Base-by-base conservation (phyloP, 805 yeast species). In the Kuraishia cidri region DNA sequence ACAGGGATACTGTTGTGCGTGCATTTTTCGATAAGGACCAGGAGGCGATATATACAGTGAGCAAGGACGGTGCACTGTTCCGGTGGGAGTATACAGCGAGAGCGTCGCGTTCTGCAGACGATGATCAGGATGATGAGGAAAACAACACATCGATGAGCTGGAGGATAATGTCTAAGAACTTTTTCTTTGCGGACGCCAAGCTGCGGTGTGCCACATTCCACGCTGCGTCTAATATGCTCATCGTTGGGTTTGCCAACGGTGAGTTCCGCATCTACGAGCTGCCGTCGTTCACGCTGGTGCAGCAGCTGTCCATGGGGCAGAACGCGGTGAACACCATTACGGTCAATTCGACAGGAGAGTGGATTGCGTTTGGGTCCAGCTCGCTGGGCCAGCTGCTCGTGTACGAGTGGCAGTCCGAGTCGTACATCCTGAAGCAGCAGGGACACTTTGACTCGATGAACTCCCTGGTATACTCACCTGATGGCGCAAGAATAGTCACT, bases 391-490 rank as follows among this genome's bases (percentile, higher is more conserved):
- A 92, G 58, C 61, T 92, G 37, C 60, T 92, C 36, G 98, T 92
- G 1, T 92, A 94, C 65, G 98, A 92, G 65, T 92, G 98, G 98
- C 96, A 92, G 60, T 83, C 95, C 4, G 98, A 92, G 54, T 84
- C 96, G 0, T 92, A 90, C 51, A 81, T 92, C 30, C 64, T 92
- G 42, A 88, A 90, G 52, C 98, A 92, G 53, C 98, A 92, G 58
- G 97, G 97, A 16, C 98, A 92, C 58, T 90, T 84, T 50, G 98
- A 92, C 54, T 66, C 95, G 0, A 73, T 87, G 54, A 90, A 86
- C 48, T 68, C 86, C 11, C 52, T 92, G 29, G 74, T 81, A 22
- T 92, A 92, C 48, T 85, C 97, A 1, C 96, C 97, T 0, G 98
- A 92, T 61, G 98, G 97, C 1, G 72, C 94, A 3, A 70, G 86